Conservation (phyloP, 2,329 filamentous ascomycete genomes). For the Didymella lethalis region DNA sequence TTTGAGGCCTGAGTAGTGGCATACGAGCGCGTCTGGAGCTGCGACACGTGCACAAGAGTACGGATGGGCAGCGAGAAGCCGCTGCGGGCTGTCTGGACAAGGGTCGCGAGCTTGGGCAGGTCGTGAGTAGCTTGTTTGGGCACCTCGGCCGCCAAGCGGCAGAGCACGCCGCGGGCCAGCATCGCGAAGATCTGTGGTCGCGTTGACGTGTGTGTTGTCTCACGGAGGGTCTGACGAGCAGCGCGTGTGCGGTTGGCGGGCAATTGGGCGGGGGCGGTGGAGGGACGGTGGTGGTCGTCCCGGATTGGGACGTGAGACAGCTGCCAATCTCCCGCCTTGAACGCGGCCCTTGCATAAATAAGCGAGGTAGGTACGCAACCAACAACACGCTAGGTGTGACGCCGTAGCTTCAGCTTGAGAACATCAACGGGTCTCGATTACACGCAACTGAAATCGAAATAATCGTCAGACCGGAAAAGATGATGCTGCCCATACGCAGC, state of each 20-base stretch:
- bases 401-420: neutral
- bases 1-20: constrained; percentile 42
- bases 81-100: constrained; percentile 34
- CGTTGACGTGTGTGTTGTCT: constrained; percentile 10
- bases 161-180: constrained; percentile 48
- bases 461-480: neutral
- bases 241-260: constrained; percentile 29
- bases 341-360: constrained; percentile 19
- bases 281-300: constrained; percentile 22
- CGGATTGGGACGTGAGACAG: constrained; percentile 24
- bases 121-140: constrained; percentile 48
- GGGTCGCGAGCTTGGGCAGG: constrained; percentile 45
- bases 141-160: constrained; percentile 46
- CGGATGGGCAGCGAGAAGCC: constrained; percentile 18
- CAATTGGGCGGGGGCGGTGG: constrained; percentile 25
- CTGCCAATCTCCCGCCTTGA: constrained; percentile 11
- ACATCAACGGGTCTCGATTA: constrained; percentile 3
- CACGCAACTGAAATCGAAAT: constrained; percentile 6
- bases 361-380: neutral
- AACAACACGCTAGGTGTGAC: neutral
- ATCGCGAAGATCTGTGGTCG: constrained; percentile 32
- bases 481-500: constrained; percentile 13
- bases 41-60: constrained; percentile 8
- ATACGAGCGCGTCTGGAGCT: constrained; percentile 39
- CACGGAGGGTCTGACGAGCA: constrained; percentile 20